phyloP scores from a whole-genome alignment of 441 rosid genomes.

The Syzygium syzygioides region DNA sequence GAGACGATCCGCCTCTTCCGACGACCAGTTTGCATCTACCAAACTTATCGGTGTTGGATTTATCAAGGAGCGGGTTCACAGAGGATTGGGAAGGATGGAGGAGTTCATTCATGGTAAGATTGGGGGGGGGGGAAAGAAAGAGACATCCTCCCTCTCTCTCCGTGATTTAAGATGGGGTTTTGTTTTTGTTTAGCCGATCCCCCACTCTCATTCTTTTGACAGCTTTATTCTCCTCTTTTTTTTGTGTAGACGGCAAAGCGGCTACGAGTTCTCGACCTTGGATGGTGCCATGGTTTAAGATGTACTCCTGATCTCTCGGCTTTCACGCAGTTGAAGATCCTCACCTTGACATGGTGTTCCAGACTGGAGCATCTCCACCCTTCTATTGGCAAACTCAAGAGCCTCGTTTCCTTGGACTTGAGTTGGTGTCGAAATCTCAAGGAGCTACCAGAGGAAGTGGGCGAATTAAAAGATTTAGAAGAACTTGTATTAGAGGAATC shows the following conservation, averaged over 20 bases:
- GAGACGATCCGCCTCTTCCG: no score
- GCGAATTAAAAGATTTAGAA: neutral
- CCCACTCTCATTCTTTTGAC: neutral
- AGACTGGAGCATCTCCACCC: neutral
- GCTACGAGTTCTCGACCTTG: no score
- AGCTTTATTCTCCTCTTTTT: neutral
- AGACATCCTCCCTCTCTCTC: neutral
- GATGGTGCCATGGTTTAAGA: rapidly evolving
- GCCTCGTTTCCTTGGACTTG: no score
- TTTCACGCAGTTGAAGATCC: no score
- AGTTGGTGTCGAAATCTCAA: rapidly evolving
- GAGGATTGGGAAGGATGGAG: neutral
- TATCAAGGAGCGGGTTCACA: no score
- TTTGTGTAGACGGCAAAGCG: no score
- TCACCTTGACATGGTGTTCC: rapidly evolving
- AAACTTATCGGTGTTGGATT: no score
- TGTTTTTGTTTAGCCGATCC: neutral
- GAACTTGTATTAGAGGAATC: neutral
- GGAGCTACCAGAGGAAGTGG: neutral
- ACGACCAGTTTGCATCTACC: no score
- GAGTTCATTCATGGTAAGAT: rapidly evolving
- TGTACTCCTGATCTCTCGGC: no score
- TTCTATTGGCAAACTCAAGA: neutral
- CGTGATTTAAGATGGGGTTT: neutral
- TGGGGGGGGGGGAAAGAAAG: no score